Evolutionary conservation across 768 basidiomycete genomes (phyloP).

Genomic region (Mycena metata): DNA sequence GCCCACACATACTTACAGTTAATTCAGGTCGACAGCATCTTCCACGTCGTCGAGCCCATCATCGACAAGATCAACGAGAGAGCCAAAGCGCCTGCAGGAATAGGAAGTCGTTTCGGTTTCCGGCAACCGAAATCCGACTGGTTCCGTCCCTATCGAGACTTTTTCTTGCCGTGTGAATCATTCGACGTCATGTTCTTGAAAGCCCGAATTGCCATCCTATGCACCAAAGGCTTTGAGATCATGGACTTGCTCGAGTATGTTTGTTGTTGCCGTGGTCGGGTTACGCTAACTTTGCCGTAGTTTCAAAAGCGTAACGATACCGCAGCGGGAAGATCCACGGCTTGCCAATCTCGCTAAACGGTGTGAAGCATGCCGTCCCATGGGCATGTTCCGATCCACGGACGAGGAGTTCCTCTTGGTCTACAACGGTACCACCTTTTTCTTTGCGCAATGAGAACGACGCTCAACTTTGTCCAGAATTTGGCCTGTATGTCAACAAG

Average conservation of each 20-base stretch:
- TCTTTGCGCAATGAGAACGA: neutral
- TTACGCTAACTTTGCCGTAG: slow-evolving; percentile 51
- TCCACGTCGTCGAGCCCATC: slow-evolving; percentile 98
- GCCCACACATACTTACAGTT: slow-evolving; percentile 3
- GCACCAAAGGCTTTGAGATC: slow-evolving; percentile 96
- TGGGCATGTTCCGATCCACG: slow-evolving; percentile 94
- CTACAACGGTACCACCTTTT: slow-evolving; percentile 81
- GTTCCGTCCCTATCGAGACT: slow-evolving; percentile 96
- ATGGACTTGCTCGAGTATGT: slow-evolving; percentile 95
- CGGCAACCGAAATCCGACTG: slow-evolving; percentile 89
- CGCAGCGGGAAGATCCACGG: slow-evolving; percentile 78
- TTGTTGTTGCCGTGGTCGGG: neutral
- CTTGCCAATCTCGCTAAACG: slow-evolving; percentile 83
- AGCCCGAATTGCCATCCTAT: slow-evolving; percentile 92
- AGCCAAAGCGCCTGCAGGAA: slow-evolving; percentile 75
- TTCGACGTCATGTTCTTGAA: slow-evolving; percentile 94
- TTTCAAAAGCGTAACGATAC: slow-evolving; percentile 91
- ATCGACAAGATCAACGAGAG: slow-evolving; percentile 88
- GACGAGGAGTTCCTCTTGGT: slow-evolving; percentile 95
- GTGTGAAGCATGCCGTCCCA: slow-evolving; percentile 87
- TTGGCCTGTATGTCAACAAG: slow-evolving; percentile 92
- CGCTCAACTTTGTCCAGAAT: slow-evolving; percentile 63
- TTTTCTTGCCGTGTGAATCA: slow-evolving; percentile 93
- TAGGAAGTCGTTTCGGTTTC: slow-evolving; percentile 82
- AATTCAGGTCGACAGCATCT: slow-evolving; percentile 84